Conservation (phyloP, 495 filamentous ascomycete genomes). For the Chaetomium tenue region DNA sequence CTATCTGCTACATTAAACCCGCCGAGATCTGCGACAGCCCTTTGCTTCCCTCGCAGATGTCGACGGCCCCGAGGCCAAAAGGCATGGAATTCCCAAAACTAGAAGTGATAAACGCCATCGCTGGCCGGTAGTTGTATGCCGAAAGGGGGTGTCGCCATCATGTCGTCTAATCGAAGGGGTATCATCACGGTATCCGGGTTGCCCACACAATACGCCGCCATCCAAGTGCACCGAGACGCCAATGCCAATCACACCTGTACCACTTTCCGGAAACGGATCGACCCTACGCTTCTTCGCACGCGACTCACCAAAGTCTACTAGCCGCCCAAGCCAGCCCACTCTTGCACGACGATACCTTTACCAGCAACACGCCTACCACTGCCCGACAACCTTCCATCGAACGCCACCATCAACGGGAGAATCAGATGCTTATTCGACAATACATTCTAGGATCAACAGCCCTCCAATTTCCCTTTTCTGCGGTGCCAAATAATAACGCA, state of each 20-base stretch:
- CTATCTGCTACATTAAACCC: not conserved
- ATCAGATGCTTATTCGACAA: conserved; percentile 42
- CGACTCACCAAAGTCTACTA: conserved; percentile 24
- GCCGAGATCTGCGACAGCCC: not conserved
- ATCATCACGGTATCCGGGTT: conserved; percentile 11
- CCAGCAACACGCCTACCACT: conserved; percentile 28
- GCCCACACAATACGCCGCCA: conserved; percentile 14
- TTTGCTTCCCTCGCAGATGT: not conserved
- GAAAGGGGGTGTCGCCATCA: not conserved
- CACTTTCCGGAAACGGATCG: conserved; percentile 10
- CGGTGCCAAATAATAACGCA: conserved; percentile 19
- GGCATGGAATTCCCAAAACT: not conserved
- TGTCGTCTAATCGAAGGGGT: not conserved
- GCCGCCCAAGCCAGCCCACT: conserved; percentile 15
- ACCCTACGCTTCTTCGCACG: conserved; percentile 24
- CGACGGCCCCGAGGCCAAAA: not conserved
- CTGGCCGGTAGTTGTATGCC: not conserved
- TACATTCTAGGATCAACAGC: conserved; percentile 40
- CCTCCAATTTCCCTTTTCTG: conserved; percentile 33
- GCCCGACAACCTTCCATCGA: conserved; percentile 28
- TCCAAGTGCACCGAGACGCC: conserved; percentile 19
- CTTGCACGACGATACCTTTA: conserved; percentile 24
- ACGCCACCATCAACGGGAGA: conserved; percentile 34
- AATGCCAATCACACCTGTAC: conserved; percentile 18
- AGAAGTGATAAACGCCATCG: not conserved